phyloP scores from a whole-genome alignment of 768 basidiomycete species.

The Fistulinella prunicolor region DNA sequence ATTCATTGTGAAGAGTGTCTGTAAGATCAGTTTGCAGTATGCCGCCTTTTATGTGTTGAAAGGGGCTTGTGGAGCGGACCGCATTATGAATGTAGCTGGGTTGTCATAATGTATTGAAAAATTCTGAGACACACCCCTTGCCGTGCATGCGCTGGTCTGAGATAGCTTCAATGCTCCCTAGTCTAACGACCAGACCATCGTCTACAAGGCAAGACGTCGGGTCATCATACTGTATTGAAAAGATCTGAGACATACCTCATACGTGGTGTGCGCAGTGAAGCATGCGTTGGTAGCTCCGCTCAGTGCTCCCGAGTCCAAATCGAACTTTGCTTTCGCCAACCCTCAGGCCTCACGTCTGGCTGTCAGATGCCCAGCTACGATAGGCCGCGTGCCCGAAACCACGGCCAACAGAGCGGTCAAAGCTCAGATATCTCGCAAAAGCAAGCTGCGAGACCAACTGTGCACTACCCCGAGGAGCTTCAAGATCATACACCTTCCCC shows the following conservation, averaged over 20 bases:
- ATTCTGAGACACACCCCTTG: too few species aligned
- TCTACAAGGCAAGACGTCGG: too few species aligned
- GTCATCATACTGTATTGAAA: too few species aligned
- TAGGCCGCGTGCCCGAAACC: background rate
- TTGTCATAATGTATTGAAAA: background rate
- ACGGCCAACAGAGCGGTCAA: slow-evolving; percentile 12
- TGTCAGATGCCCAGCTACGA: slow-evolving; percentile 19
- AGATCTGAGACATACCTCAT: background rate
- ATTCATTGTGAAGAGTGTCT: slow-evolving; percentile 18
- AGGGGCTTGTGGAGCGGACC: slow-evolving; percentile 8
- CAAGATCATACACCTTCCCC: slow-evolving; percentile 23
- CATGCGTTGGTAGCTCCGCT: slow-evolving; percentile 14
- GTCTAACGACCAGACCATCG: too few species aligned
- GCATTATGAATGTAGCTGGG: background rate
- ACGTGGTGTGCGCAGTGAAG: too few species aligned
- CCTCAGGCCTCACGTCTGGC: slow-evolving; percentile 20
- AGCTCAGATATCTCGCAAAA: slow-evolving; percentile 12
- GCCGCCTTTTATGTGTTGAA: background rate
- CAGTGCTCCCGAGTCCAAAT: slow-evolving; percentile 9
- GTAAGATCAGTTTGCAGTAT: background rate
- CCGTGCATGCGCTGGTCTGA: too few species aligned
- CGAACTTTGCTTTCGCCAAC: too few species aligned
- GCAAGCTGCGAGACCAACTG: slow-evolving; percentile 36
- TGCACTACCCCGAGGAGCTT: slow-evolving; percentile 53
- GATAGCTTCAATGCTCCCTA: too few species aligned